Percentiles rank a stretch among this genome's conserved stretches.
Conservation (phyloP, 2,329 filamentous ascomycete species). For the Stemphylium vesicarium region DNA sequence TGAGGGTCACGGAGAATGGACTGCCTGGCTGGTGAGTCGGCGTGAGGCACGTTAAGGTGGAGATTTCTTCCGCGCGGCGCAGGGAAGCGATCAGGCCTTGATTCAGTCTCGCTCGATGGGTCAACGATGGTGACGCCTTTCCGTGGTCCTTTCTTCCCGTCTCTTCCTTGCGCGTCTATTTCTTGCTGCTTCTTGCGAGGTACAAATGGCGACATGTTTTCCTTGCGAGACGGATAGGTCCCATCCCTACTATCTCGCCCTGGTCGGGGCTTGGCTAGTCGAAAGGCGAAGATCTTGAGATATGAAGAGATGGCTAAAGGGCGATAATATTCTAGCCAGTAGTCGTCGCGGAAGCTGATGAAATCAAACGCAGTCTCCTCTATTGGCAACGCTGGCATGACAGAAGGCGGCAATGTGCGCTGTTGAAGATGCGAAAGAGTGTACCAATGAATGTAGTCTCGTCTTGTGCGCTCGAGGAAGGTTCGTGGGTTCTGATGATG, state of each 20-base stretch:
- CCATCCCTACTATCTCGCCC: slow-evolving; percentile 80
- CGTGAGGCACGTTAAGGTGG: slow-evolving; percentile 33
- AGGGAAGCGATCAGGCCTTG: slow-evolving; percentile 26
- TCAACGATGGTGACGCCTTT: slow-evolving; percentile 76
- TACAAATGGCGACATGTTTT: slow-evolving; percentile 87
- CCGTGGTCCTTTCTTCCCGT: slow-evolving; percentile 65
- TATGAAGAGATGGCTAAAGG: slow-evolving; percentile 88
- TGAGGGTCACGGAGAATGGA: slow-evolving; percentile 53
- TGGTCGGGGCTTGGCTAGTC: slow-evolving; percentile 81
- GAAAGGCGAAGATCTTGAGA: slow-evolving; percentile 88
- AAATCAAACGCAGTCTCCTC: slow-evolving; percentile 27
- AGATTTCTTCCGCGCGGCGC: slow-evolving; percentile 27
- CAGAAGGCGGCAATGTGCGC: slow-evolving; percentile 62
- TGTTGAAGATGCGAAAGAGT: slow-evolving; percentile 74
- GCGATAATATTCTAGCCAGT: slow-evolving; percentile 97
- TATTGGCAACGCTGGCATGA: slow-evolving; percentile 48
- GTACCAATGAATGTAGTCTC: slow-evolving; percentile 90
- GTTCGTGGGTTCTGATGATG: slow-evolving; percentile 84
- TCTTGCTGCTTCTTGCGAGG: slow-evolving; percentile 62
- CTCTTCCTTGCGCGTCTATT: slow-evolving; percentile 62
- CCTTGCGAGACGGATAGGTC: slow-evolving; percentile 72
- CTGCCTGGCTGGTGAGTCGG: slow-evolving; percentile 47
- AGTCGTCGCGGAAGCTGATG: slow-evolving; percentile 79
- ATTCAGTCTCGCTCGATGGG: slow-evolving; percentile 55
- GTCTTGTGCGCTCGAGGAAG: slow-evolving; percentile 67